phyloP scores from a whole-genome alignment of 1,139 yeast species.

The Zygotorulaspora mrakii region DNA sequence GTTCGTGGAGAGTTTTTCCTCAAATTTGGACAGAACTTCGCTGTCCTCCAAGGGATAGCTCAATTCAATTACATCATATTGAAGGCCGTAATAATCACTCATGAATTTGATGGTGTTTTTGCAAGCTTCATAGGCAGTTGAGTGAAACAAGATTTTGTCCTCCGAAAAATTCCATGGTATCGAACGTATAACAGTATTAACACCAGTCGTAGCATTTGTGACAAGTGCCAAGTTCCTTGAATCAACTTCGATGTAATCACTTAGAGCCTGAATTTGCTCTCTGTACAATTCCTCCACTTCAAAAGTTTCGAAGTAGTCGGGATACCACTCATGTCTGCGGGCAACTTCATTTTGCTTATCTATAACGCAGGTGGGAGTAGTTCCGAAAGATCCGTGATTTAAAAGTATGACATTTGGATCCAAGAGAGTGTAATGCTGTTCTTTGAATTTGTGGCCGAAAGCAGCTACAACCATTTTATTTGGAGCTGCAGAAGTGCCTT shows the following conservation, averaged over 20 bases:
- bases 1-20: slow-evolving; percentile 25
- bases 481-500: no score
- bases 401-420: slow-evolving; percentile 42
- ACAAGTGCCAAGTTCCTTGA: slow-evolving; percentile 24
- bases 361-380: slow-evolving; percentile 39
- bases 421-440: slow-evolving; percentile 44
- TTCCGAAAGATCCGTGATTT: slow-evolving; percentile 57
- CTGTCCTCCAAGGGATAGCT: slow-evolving; percentile 49
- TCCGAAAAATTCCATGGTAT: slow-evolving; percentile 39
- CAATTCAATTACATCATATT: slow-evolving; percentile 44
- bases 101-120: slow-evolving; percentile 51
- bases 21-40: slow-evolving; percentile 45
- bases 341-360: slow-evolving; percentile 17
- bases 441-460: slow-evolving; percentile 53
- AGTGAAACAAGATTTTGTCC: slow-evolving; percentile 50
- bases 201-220: slow-evolving; percentile 61
- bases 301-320: slow-evolving; percentile 19
- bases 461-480: slow-evolving; percentile 21
- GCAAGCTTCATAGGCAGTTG: slow-evolving; percentile 59
- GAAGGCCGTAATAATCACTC: slow-evolving; percentile 43
- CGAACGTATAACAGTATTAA: slow-evolving; percentile 56
- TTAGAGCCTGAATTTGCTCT: slow-evolving; percentile 17
- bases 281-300: slow-evolving; percentile 17
- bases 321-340: slow-evolving; percentile 22
- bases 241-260: slow-evolving; percentile 20